Percentiles rank a stretch among this genome's conserved stretches.
These are phyloP conservation scores for Sclerotinia nivalis DNA, from an alignment of 2,329 filamentous ascomycete species.

Conservation along the genomic window DNA sequence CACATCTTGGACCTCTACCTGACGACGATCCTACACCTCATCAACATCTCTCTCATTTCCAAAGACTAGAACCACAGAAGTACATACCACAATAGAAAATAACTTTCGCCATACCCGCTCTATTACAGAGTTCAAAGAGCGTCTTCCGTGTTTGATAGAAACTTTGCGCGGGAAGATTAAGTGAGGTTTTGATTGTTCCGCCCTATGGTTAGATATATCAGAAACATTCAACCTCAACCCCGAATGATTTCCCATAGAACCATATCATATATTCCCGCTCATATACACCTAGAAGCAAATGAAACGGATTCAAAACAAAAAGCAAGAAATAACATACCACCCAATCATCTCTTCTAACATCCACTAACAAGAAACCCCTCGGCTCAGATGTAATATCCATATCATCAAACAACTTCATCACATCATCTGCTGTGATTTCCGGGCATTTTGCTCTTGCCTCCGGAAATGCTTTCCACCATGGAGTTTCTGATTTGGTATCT, in stretches of 20 bases:
- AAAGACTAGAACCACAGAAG: background rate
- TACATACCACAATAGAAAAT: conserved; percentile 59
- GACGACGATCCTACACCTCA: conserved; percentile 50
- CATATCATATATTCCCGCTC: too few relatives aligned
- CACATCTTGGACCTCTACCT: conserved; percentile 53
- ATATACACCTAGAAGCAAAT: background rate
- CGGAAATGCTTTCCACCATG: conserved; percentile 44
- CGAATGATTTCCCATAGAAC: too few relatives aligned
- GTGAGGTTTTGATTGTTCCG: conserved; percentile 58
- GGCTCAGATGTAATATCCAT: conserved; percentile 39
- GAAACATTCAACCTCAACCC: background rate
- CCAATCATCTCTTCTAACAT: conserved; percentile 56
- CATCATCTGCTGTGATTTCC: conserved; percentile 45
- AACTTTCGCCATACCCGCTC: conserved; percentile 50
- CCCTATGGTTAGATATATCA: conserved; percentile 45
- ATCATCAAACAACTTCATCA: conserved; percentile 47
- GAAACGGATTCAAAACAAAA: background rate
- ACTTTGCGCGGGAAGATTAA: conserved; percentile 59
- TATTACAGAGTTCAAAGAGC: conserved; percentile 52
- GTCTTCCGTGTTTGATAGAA: conserved; percentile 53
- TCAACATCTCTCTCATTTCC: background rate
- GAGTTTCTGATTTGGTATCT: conserved; percentile 15
- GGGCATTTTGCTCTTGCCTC: conserved; percentile 46
- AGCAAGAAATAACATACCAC: conserved; percentile 41
- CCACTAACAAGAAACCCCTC: conserved; percentile 50